Base-by-base conservation (phyloP, 2,329 filamentous ascomycete genomes). In the Alternaria novae-zelandiae region DNA sequence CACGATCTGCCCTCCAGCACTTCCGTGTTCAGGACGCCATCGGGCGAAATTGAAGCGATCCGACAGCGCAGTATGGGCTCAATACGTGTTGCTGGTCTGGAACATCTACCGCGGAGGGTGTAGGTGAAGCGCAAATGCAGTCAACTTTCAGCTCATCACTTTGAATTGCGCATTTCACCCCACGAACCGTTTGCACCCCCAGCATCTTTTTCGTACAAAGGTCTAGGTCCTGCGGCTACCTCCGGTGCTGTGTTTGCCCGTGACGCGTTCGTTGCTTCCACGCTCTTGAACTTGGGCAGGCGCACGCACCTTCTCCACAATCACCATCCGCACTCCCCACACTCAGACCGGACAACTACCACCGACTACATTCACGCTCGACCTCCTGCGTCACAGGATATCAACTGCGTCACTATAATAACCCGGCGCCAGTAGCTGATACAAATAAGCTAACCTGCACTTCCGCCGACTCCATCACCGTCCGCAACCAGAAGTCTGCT, bases 11-110 rank as follows among this genome's bases (percentile, higher is more conserved):
- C 85, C 1, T 89, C 88, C 2, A 89, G 88, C 6, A 89, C 86
- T 2, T 90, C 88, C 0, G 88, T 90, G 0, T 90, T 90, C 66
- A 82, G 85, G 9, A 90, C 88, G 1, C 84, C 85, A 2, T 86
- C 84, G 26, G 73, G 70, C 7, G 79, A 81, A 49, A 53, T 77
- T 5, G 74, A 78, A 43, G 64, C 73, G 45, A 68, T 77, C 10
- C 66, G 71, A 49, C 66, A 65, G 45, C 66, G 70, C 30, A 70
- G 63, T 49, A 23, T 54, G 41, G 66, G 45, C 41, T 66, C 68
- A 47, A 59, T 58, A 47, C 43, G 59, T 51, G 36, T 46, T 25
- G 50, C 53, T 30, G 26, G 43, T 28, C 45, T 28, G 26, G 53
- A 57, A 20, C 59, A 61, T 30, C 25, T 62, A 25, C 59, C 61